Base-by-base conservation (phyloP, 1,284 basidiomycete genomes). In the Ustilago crameri region DNA sequence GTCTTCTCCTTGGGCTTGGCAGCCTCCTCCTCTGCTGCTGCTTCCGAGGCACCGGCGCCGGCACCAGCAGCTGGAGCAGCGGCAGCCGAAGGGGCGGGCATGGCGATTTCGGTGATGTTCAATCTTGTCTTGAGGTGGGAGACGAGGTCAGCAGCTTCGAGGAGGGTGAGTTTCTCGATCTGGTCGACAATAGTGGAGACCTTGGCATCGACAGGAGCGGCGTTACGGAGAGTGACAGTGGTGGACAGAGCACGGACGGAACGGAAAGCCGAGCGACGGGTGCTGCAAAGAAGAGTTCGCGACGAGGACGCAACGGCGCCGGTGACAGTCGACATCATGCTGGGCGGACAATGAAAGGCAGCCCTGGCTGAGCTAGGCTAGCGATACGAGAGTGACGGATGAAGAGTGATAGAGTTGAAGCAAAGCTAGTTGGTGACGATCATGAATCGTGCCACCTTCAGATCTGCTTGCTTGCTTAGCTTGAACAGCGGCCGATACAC, bases 1-100 rank as follows among this genome's bases (percentile, higher is more conserved):
- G 95, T 96, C 90, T 98, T 98, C 86, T 98, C 96, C 86, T 97
- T 98, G 49, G 95, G 95, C 84, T 96, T 96, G 84, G 95, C 94
- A 88, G 93, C 76, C 5, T 88, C 86, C 12, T 86, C 86, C 20
- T 87, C 86, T 18, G 88, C 54, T 17, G 84, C 83, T 2, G 86
- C 27, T 5, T 32, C 53, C 5, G 44, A 35, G 32, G 24, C 52
- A 14, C 76, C 69, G 5, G 51, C 52, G 14, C 76, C 69, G 5
- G 51, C 68, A 5, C 41, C n/a, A 15, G 83, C 68, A 10, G 62
- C 44, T 3, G 50, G 22, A 12, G 60, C 37, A 18, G 56, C 51
- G 3, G 66, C 53, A 1, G 89, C 87, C 5, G 90, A 88, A 9
- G 91, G 86, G 1, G 92, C 89, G 38, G 95, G 94, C 88, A 97